Conservation (phyloP, 768 basidiomycete species). For the Neoboletus brunneissimus region DNA sequence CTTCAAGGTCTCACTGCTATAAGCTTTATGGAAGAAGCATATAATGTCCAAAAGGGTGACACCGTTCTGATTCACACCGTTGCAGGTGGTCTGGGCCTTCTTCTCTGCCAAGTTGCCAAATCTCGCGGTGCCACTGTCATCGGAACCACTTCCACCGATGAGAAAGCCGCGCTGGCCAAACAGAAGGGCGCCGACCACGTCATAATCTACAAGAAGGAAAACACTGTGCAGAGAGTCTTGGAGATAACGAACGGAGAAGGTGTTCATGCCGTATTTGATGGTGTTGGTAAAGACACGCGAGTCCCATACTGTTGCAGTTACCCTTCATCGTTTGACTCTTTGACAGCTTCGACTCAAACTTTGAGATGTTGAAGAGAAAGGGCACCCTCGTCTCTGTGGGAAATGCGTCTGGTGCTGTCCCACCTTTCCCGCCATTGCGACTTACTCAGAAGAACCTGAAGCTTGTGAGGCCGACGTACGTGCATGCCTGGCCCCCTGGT, state of each 20-base stretch:
- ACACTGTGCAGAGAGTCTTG: conserved; percentile 69
- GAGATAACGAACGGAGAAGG: conserved; percentile 77
- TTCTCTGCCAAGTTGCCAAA: conserved; percentile 67
- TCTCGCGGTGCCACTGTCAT: conserved; percentile 84
- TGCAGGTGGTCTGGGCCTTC: conserved; percentile 82
- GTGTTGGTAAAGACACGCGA: conserved; percentile 95
- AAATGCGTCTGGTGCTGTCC: conserved; percentile 85
- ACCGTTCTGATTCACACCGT: conserved; percentile 84
- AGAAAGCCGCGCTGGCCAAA: conserved; percentile 80
- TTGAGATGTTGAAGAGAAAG: conserved; percentile 78
- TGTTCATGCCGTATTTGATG: conserved; percentile 87
- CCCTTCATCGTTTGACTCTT: conserved; percentile 4
- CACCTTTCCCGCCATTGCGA: conserved; percentile 69
- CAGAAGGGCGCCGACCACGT: conserved; percentile 83
- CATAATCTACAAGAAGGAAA: conserved; percentile 73
- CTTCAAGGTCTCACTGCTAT: conserved; percentile 79
- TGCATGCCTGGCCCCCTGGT: not conserved
- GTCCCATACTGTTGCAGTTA: conserved; percentile 25
- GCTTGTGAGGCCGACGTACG: conserved; percentile 71
- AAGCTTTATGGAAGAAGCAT: conserved; percentile 79
- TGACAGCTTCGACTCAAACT: conserved; percentile 70
- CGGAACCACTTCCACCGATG: conserved; percentile 83
- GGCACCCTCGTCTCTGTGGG: conserved; percentile 90
- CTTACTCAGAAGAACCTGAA: conserved; percentile 82
- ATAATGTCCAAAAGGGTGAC: conserved; percentile 78